These are phyloP conservation scores for Fusarium sp. DNA, from an alignment of 2,329 filamentous ascomycete genomes.

Conservation along the genomic window DNA sequence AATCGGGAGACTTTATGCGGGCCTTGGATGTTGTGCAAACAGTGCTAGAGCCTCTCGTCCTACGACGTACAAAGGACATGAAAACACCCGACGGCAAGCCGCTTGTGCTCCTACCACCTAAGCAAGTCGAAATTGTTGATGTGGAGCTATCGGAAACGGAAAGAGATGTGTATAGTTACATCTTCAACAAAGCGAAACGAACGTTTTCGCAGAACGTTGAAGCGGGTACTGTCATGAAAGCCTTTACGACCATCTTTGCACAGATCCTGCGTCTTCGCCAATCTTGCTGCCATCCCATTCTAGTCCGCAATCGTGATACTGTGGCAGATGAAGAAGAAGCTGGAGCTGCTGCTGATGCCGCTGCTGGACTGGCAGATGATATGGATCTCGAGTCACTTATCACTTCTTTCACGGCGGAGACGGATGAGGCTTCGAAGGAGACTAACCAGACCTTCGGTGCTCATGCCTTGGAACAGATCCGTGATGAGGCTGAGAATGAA, in stretches of 20 bases:
- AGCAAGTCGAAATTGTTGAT: conserved; percentile 85
- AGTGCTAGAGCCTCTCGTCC: conserved; percentile 92
- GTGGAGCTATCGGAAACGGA: conserved; percentile 88
- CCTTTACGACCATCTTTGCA: conserved; percentile 96
- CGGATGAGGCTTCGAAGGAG: conserved; percentile 72
- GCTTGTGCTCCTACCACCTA: conserved; percentile 83
- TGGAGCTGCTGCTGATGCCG: conserved; percentile 76
- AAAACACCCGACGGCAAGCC: conserved; percentile 83
- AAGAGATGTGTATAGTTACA: conserved; percentile 90
- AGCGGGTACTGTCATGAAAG: conserved; percentile 92
- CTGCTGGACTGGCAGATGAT: conserved; percentile 86
- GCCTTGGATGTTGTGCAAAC: conserved; percentile 97
- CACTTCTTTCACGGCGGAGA: conserved; percentile 79
- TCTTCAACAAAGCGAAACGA: conserved; percentile 83
- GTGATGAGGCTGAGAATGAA: conserved; percentile 86
- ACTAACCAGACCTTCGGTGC: conserved; percentile 74
- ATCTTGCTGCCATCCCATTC: conserved; percentile 90
- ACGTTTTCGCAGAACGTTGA: conserved; percentile 89
- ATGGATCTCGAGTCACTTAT: conserved; percentile 94
- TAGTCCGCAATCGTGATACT: conserved; percentile 86
- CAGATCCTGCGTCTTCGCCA: conserved; percentile 94
- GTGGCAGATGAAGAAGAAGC: conserved; percentile 91
- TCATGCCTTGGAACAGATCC: conserved; percentile 89
- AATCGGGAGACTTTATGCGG: conserved; percentile 92
- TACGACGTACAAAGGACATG: conserved; percentile 97